These are phyloP conservation scores for Cucumis hystrix DNA, from an alignment of 306 rosid genomes.

Conservation along the genomic window DNA sequence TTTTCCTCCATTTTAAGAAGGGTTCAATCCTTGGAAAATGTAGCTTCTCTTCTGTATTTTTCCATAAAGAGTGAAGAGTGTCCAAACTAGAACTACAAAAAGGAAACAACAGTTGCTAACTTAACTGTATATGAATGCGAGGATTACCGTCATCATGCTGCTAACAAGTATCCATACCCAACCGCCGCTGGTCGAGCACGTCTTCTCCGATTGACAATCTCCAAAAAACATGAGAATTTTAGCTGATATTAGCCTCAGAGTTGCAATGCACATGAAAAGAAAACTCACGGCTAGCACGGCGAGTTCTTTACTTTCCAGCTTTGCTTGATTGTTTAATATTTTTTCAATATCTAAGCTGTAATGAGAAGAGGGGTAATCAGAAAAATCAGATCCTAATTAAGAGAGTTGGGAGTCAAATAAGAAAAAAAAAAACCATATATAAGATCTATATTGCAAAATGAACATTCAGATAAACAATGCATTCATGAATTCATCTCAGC, in stretches of 20 bases:
- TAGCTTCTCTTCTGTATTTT: not conserved
- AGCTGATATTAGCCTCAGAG: slow-evolving; percentile 38
- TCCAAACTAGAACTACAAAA: slow-evolving; percentile 8
- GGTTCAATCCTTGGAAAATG: not conserved
- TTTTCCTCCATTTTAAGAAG: not conserved
- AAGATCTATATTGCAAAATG: not conserved
- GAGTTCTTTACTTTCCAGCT: slow-evolving; percentile 52
- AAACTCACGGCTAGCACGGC: slow-evolving; percentile 55
- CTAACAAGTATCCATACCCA: slow-evolving; percentile 54
- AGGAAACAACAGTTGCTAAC: slow-evolving; percentile 17
- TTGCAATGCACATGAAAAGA: slow-evolving; percentile 42
- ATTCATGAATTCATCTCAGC: not conserved
- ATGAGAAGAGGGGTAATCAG: not conserved
- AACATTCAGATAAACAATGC: not conserved
- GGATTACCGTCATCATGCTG: slow-evolving; percentile 41
- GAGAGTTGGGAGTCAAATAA: not conserved
- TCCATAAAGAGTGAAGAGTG: not conserved
- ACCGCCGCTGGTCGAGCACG: slow-evolving; percentile 33
- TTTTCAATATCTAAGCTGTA: slow-evolving; percentile 49
- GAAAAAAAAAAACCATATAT: not conserved
- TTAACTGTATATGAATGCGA: slow-evolving; percentile 44
- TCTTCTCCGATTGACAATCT: slow-evolving; percentile 22
- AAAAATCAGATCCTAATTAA: not conserved
- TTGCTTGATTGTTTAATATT: slow-evolving; percentile 40
- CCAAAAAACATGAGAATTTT: slow-evolving; percentile 23